Conservation (phyloP, 371 early-diverging fungal genomes). For the Mortierella sp. region DNA sequence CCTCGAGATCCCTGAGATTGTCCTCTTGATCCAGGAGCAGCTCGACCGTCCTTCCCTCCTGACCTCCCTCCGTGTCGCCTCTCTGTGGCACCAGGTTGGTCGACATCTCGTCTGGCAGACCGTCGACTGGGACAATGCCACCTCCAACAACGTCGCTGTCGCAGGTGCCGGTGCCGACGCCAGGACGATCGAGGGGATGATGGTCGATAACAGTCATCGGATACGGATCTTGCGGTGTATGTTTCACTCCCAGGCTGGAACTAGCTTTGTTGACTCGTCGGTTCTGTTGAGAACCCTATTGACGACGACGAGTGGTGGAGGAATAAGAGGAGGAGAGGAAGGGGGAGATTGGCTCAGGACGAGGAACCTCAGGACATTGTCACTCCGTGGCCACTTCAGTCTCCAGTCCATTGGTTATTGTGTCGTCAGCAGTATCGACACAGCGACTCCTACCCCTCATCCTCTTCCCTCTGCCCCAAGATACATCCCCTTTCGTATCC, state of each 20-base stretch:
- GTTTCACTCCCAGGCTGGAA: constrained; percentile 35
- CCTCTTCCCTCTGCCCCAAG: neutral
- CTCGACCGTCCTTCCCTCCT: constrained; percentile 26
- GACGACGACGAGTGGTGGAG: neutral
- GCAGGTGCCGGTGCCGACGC: neutral
- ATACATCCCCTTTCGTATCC: constrained; percentile 32
- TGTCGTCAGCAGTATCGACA: neutral
- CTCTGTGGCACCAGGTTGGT: constrained; percentile 30
- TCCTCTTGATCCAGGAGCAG: constrained; percentile 29
- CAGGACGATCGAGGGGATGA: neutral
- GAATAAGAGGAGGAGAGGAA: neutral
- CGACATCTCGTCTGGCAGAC: constrained; percentile 31
- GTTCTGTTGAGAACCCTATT: constrained; percentile 15
- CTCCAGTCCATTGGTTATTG: constrained; percentile 27
- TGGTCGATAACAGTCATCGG: constrained; percentile 21
- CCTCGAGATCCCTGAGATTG: constrained; percentile 36
- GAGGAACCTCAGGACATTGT: neutral
- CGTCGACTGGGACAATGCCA: constrained; percentile 40
- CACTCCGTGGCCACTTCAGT: constrained; percentile 1
- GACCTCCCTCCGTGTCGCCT: constrained; percentile 27
- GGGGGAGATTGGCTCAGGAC: neutral
- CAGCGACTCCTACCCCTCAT: neutral
- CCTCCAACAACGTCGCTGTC: neutral
- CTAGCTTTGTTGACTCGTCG: constrained; percentile 31
- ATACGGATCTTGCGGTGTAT: constrained; percentile 35